Evolutionary conservation across 2,329 filamentous ascomycete genomes (phyloP).

Genomic region (Epichloe scottii): DNA sequence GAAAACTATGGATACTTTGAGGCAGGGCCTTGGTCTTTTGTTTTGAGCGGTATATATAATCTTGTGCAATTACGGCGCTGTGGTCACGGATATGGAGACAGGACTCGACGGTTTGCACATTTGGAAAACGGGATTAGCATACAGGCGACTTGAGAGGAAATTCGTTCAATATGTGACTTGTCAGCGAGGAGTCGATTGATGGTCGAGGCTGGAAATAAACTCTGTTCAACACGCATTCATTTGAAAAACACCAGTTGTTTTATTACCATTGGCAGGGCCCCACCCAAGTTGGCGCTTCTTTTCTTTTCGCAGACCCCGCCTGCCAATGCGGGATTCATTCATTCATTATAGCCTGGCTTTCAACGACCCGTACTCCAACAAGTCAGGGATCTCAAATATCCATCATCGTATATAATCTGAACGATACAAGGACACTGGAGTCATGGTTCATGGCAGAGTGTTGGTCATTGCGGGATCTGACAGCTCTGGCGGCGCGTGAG

Average conservation of each 20-base stretch:
- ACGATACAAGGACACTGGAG: not conserved
- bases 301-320: not conserved
- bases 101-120: not conserved
- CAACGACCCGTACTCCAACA: not conserved
- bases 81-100: not conserved
- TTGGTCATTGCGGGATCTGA: constrained; percentile 82
- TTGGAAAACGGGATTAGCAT: constrained; percentile 5
- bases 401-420: not conserved
- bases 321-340: not conserved
- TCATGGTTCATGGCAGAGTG: constrained; percentile 39
- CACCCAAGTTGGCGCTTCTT: not conserved
- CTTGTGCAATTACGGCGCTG: not conserved
- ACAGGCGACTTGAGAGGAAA: not conserved
- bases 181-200: constrained; percentile 7
- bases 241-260: not conserved
- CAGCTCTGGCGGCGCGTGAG: constrained; percentile 75
- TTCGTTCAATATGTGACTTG: constrained; percentile 4
- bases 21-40: not conserved
- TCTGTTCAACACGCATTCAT: not conserved
- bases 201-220: not conserved
- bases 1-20: not conserved
- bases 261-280: not conserved
- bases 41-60: not conserved
- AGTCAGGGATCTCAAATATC: not conserved
- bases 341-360: not conserved